Evolutionary conservation across 495 filamentous ascomycete genomes (phyloP).

Genomic region (Collariella sp.): DNA sequence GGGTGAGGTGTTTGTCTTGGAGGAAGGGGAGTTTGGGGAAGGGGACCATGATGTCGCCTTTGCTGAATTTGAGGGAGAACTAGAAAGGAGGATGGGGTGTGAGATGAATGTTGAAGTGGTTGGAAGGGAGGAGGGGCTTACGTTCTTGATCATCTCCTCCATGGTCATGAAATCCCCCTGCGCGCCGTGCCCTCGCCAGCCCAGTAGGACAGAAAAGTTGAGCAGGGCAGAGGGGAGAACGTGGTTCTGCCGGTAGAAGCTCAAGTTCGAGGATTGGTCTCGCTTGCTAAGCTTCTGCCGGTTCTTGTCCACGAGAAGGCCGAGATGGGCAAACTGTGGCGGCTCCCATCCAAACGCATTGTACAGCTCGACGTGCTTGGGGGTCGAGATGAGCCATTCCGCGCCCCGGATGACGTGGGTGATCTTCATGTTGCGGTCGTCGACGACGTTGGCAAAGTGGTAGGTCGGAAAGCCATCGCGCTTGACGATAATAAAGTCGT

Average conservation of each 20-base stretch:
- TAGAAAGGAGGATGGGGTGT: slow-evolving; percentile 15
- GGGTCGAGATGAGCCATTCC: slow-evolving; percentile 92
- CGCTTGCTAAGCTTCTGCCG: slow-evolving; percentile 88
- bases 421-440: slow-evolving; percentile 89
- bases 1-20: slow-evolving; percentile 57
- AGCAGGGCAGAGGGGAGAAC: slow-evolving; percentile 65
- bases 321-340: slow-evolving; percentile 80
- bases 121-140: slow-evolving; percentile 29
- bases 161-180: slow-evolving; percentile 58
- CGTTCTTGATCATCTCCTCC: slow-evolving; percentile 57
- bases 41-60: slow-evolving; percentile 79
- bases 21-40: slow-evolving; percentile 72
- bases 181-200: slow-evolving; percentile 46
- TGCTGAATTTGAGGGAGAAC: slow-evolving; percentile 79
- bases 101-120: no score
- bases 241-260: slow-evolving; percentile 55
- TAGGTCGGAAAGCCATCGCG: slow-evolving; percentile 89
- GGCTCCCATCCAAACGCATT: slow-evolving; percentile 81
- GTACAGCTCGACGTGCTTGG: slow-evolving; percentile 80
- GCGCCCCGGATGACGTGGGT: slow-evolving; percentile 89
- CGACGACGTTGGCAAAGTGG: slow-evolving; percentile 93
- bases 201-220: slow-evolving; percentile 78
- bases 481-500: slow-evolving; percentile 72
- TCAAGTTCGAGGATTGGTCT: slow-evolving; percentile 60
- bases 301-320: slow-evolving; percentile 65